Conservation (phyloP, 192 early-diverging fungal species). For the Piromyces sp. region DNA sequence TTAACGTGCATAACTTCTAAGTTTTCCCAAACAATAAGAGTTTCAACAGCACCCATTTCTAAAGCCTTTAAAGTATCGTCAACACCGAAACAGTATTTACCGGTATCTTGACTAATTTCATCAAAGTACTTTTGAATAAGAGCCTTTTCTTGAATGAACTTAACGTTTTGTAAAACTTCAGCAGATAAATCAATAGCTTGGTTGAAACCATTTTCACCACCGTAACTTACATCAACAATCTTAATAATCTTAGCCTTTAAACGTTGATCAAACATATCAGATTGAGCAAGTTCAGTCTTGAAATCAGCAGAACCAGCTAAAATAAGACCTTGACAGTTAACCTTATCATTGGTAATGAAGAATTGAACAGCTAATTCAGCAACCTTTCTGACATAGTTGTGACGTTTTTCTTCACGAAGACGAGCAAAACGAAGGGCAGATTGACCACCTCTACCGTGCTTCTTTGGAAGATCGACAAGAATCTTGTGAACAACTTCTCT, state of each 20-base stretch:
- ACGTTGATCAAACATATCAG: constrained; percentile 90
- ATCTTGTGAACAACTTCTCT: constrained; percentile 89
- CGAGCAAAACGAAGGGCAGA: constrained; percentile 98
- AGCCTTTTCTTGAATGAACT: constrained; percentile 98
- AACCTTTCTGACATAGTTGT: constrained; percentile 97
- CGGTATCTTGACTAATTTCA: constrained; percentile 90
- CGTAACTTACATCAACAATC: constrained; percentile 93
- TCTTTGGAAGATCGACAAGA: constrained; percentile 92
- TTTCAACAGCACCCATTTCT: constrained; percentile 97
- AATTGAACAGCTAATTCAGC: constrained; percentile 91
- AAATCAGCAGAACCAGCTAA: constrained; percentile 98
- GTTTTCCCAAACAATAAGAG: constrained; percentile 91
- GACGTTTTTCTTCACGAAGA: constrained; percentile 95
- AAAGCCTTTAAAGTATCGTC: constrained; percentile 90
- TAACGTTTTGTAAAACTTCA: constrained; percentile 84
- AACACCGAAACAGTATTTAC: constrained; percentile 89
- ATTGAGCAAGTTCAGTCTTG: constrained; percentile 88
- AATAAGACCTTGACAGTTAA: constrained; percentile 69
- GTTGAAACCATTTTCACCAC: constrained; percentile 98
- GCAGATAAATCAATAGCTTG: constrained; percentile 86
- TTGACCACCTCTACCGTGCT: constrained; percentile 99
- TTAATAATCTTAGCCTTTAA: constrained; percentile 76
- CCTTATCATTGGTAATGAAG: constrained; percentile 84
- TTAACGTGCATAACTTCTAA: constrained; percentile 63
- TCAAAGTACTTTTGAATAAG: constrained; percentile 91